Conservation (phyloP, 2,329 filamentous ascomycete species). For the Aschersonia sp. region DNA sequence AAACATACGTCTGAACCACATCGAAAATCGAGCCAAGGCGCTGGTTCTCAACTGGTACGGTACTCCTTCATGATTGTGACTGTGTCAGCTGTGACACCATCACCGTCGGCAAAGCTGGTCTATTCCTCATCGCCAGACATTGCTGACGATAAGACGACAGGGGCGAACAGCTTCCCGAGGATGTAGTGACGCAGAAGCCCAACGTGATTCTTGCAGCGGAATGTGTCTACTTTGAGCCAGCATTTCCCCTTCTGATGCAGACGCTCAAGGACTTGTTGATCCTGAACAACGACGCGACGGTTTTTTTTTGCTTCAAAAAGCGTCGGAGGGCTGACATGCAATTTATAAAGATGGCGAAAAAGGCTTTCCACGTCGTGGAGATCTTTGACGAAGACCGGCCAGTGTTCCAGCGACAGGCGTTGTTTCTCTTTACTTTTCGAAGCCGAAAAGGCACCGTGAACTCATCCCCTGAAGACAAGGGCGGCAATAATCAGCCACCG, state of each 20-base stretch:
- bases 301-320: constrained; percentile 91
- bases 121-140: not conserved
- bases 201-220: constrained; percentile 86
- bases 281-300: constrained; percentile 48
- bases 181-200: constrained; percentile 42
- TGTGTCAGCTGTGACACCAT: no score
- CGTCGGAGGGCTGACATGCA: constrained; percentile 66
- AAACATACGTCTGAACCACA: constrained; percentile 71
- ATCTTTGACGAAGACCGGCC: constrained; percentile 45
- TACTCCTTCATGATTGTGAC: not conserved
- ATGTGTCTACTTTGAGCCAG: constrained; percentile 93
- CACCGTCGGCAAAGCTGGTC: no score
- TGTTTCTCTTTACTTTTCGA: constrained; percentile 47
- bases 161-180: constrained; percentile 43
- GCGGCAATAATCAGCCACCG: not conserved
- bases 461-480: not conserved
- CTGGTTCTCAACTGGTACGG: constrained; percentile 68
- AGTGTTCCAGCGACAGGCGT: constrained; percentile 38
- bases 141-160: constrained; percentile 17
- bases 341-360: constrained; percentile 57
- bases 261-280: constrained; percentile 64
- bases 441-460: constrained; percentile 7
- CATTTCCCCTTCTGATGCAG: constrained; percentile 72
- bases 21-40: constrained; percentile 48
- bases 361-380: constrained; percentile 48